Base-by-base conservation (phyloP, 2,329 filamentous ascomycete species). In the Verticillium isaacii region DNA sequence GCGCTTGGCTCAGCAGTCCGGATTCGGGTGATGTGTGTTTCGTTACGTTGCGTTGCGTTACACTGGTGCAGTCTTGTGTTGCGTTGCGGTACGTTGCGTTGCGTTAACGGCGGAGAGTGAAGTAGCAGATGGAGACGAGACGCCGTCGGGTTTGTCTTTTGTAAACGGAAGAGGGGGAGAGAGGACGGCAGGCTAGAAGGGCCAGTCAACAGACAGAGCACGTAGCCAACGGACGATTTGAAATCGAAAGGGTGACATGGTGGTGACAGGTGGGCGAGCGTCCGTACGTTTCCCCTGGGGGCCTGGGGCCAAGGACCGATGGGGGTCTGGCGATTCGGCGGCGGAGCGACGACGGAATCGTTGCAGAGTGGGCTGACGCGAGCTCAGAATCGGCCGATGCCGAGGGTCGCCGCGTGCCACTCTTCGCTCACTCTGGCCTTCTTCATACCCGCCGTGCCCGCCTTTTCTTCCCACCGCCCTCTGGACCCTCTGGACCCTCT, bases 321-420 rank as follows among this genome's bases (percentile, higher is more conserved):
- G 56, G 55, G 57, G 68, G 70, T 74, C 71, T 69, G 71, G 64
- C 66, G 70, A 74, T 68, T 72, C 72, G 68, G 69, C 70, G 69
- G 70, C 69, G 69, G 69, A 68, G 71, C 68, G 71, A 70, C 68
- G 64, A 68, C 66, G 45, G 45, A 50, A 50, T 50, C 45, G 45
- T 50, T 50, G 45, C 45, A 70, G 65, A 73, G 72, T 74, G 72
- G 72, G 66, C 71, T 73, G 72, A 74, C 69, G 64, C 69, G 71
- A 67, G 66, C 66, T 62, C 60, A 71, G 66, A 70, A 74, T 74
- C 72, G 72, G 72, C 68, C 72, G 72, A 74, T 71, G 66, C 72
- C 65, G 65, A 66, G 62, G 63, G 62, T 7, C 19, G n/a, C 45
- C n/a, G 45, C 50, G 45, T 59, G 58, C 58, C 58, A 59, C 54